Evolutionary conservation across 192 early-diverging fungal species (phyloP), one percentile per base, ranked within the genome.

Genomic region (Podila horticola): DNA sequence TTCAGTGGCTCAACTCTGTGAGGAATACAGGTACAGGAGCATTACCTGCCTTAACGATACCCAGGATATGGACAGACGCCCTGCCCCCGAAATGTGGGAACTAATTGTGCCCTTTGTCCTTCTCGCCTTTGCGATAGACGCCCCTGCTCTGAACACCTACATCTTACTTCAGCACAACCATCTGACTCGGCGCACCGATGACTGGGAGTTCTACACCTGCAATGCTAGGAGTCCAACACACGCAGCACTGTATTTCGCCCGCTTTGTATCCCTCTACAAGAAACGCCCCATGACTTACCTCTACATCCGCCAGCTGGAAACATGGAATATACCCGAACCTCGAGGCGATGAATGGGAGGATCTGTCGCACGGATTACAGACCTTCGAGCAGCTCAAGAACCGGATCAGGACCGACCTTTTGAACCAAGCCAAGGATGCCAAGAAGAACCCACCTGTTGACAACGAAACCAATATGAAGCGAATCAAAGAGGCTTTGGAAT

Each of bases 231-330:
- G n/a, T 22, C 75, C 75, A 34, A 71, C 75, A 2, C 75, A 77
- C 11, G 75, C 75, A 0, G 75, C 75, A 1, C 64, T 77, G 10
- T 71, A 71, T 33, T 77, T 77, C 31, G 69, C 75, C 1, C 52
- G 75, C 34, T 77, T 71, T 48, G 69, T 71, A 2, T 58, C 62
- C 4, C 75, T 77, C 30, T 77, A 77, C 38, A 77, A 71, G 59
- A 77, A 77, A 34, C 62, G 64, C 17, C 75, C 75, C n/a, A 77
- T 67, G 69, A 63, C 75, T 2, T 77, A 77, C 50, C 64, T 77
- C n/a, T 77, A 77, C 55, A 71, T 77, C 33, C 75, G 75, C 48
- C 41, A 71, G 49, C 64, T 77, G 19, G 75, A 77, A 31, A 41
- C 41, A 4, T 77, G 75, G 75, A 77, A 77, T 67, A 71, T 71